Percentiles rank a stretch among this genome's conserved stretches.
Evolutionary conservation across 2,329 filamentous ascomycete genomes (phyloP).

Genomic region (Neoascochyta sp.): DNA sequence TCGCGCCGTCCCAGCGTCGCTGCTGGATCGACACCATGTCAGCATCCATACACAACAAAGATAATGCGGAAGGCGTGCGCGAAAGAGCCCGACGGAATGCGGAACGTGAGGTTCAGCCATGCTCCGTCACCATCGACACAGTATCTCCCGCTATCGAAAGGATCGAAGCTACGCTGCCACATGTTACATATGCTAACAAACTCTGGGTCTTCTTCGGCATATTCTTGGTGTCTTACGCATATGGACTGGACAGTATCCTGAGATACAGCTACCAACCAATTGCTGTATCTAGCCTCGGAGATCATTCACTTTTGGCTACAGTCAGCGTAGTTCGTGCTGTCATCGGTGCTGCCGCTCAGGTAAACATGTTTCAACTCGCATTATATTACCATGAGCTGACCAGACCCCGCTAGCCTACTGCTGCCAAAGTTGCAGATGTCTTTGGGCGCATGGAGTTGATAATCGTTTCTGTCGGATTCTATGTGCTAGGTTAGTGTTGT

Average conservation of each 20-base stretch:
- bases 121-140: slow-evolving; percentile 1
- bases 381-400: too few relatives aligned
- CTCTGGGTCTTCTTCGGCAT: slow-evolving; percentile 57
- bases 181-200: slow-evolving; percentile 53
- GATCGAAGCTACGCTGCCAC: slow-evolving; percentile 54
- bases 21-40: too few relatives aligned
- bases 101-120: too few relatives aligned
- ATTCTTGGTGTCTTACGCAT: slow-evolving; percentile 62
- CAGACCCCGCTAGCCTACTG: slow-evolving; percentile 45
- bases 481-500: slow-evolving; percentile 43
- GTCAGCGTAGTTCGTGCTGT: slow-evolving; percentile 58
- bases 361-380: too few relatives aligned
- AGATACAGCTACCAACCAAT: slow-evolving; percentile 48
- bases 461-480: slow-evolving; percentile 54
- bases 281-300: slow-evolving; percentile 51
- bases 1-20: too few relatives aligned
- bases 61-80: too few relatives aligned
- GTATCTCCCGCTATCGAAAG: slow-evolving; percentile 54
- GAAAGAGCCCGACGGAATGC: too few relatives aligned
- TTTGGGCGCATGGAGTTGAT: slow-evolving; percentile 61
- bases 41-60: too few relatives aligned
- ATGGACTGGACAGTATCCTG: slow-evolving; percentile 53
- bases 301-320: slow-evolving; percentile 53
- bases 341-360: slow-evolving; percentile 55
- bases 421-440: slow-evolving; percentile 59